These are phyloP conservation scores for Capsella bursapastoris DNA, from an alignment of 345 rosid genomes.

Conservation along the genomic window DNA sequence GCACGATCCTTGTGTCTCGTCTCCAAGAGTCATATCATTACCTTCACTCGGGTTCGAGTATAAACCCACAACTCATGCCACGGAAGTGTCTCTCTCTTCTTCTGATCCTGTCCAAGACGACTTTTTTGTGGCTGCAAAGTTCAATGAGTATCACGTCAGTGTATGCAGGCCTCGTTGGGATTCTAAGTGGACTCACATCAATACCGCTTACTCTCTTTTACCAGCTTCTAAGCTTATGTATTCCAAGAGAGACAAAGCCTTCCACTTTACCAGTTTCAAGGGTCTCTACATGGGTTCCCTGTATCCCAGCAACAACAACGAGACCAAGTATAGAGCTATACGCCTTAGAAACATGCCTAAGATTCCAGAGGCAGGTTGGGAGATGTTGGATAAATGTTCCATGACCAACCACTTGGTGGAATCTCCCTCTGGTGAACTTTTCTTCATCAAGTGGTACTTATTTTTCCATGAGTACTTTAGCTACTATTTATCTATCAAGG, in stretches of 20 bases:
- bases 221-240: constrained; percentile 20
- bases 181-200: no score
- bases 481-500: background rate
- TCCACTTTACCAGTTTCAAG: constrained; percentile 18
- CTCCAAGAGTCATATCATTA: constrained; percentile 9
- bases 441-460: constrained; percentile 26
- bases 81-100: background rate
- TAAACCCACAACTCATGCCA: background rate
- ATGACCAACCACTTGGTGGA: constrained; percentile 20
- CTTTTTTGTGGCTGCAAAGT: constrained; percentile 21
- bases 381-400: constrained; percentile 16
- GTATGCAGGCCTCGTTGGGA: background rate
- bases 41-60: background rate
- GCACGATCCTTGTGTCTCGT: constrained; percentile 5
- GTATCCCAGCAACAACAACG: background rate
- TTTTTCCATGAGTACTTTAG: background rate
- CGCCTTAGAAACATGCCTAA: constrained; percentile 9
- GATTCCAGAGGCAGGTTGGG: constrained; percentile 1
- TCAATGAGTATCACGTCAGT: background rate
- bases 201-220: background rate
- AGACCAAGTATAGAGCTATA: background rate
- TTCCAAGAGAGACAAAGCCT: constrained; percentile 27
- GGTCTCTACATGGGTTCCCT: constrained; percentile 17
- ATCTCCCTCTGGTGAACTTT: constrained; percentile 25
- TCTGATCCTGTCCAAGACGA: constrained; percentile 19